Percentiles rank a stretch among this genome's conserved stretches.
phyloP scores from a whole-genome alignment of 108 stramenopile genomes.

The Cyclostephanos invisitatus region DNA sequence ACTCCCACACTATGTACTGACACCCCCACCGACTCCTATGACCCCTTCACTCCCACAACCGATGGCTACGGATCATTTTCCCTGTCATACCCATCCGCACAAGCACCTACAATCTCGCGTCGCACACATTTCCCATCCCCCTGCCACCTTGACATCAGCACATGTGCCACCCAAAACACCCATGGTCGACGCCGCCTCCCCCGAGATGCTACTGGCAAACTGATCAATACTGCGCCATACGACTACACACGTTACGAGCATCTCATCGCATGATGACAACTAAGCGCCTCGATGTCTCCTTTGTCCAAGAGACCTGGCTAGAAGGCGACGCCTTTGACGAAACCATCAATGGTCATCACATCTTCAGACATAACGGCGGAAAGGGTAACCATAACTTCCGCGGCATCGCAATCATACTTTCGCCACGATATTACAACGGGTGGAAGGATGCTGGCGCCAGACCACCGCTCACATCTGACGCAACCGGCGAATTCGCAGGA shows the following conservation, averaged over 20 bases:
- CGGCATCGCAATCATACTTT: too few species aligned
- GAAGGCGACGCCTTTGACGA: too few species aligned
- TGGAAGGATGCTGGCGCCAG: too few species aligned
- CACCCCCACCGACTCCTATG: not conserved
- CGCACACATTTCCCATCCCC: not conserved
- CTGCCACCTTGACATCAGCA: not conserved
- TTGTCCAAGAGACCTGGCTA: too few species aligned
- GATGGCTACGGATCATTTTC: not conserved
- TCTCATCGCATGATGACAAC: not conserved
- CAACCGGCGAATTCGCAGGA: too few species aligned
- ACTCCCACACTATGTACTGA: not conserved
- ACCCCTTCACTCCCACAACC: not conserved
- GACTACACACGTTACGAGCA: not conserved
- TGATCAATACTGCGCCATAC: not conserved
- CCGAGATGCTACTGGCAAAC: not conserved
- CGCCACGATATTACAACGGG: too few species aligned
- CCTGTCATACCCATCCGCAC: not conserved
- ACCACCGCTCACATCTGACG: too few species aligned
- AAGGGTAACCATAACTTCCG: too few species aligned
- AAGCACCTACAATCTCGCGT: not conserved
- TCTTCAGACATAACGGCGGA: too few species aligned
- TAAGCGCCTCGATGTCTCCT: too few species aligned
- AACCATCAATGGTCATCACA: too few species aligned
- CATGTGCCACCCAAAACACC: conserved; percentile 1
- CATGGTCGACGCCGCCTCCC: not conserved